phyloP scores from a whole-genome alignment of 139 green algal genomes.

The Ulvella scutata region DNA sequence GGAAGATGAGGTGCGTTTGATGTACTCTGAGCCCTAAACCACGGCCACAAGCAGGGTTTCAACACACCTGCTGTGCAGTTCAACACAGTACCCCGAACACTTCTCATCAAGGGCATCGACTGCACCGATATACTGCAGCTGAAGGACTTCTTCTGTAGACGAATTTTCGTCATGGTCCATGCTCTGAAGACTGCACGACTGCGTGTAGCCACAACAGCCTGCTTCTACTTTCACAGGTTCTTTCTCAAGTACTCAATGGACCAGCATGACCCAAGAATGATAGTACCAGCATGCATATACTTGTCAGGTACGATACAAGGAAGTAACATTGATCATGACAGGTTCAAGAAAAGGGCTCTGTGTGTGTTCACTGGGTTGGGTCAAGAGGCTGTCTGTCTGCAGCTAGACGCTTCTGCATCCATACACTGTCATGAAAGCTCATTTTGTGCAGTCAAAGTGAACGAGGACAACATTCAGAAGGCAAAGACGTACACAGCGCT shows the following conservation, averaged over 20 bases:
- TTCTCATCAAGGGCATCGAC: neutral
- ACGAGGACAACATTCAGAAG: neutral
- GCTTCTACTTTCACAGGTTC: neutral
- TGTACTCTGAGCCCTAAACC: neutral
- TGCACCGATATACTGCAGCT: neutral
- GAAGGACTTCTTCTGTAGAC: neutral
- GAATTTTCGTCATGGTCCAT: neutral
- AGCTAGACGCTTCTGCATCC: no score
- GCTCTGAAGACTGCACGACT: neutral
- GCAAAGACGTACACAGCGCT: neutral
- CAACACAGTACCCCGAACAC: neutral
- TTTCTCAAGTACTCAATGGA: neutral
- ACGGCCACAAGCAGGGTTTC: no score
- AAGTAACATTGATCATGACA: no score
- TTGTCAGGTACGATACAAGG: neutral
- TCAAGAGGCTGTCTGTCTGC: no score
- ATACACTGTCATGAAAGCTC: no score
- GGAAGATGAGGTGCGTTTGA: neutral
- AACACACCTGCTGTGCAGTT: no score
- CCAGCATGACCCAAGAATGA: neutral
- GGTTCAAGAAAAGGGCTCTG: no score
- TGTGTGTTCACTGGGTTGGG: no score
- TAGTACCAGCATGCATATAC: neutral
- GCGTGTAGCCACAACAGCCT: neutral
- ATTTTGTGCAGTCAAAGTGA: neutral